phyloP scores from a whole-genome alignment of 768 basidiomycete species.

The Suillus occidentalis region DNA sequence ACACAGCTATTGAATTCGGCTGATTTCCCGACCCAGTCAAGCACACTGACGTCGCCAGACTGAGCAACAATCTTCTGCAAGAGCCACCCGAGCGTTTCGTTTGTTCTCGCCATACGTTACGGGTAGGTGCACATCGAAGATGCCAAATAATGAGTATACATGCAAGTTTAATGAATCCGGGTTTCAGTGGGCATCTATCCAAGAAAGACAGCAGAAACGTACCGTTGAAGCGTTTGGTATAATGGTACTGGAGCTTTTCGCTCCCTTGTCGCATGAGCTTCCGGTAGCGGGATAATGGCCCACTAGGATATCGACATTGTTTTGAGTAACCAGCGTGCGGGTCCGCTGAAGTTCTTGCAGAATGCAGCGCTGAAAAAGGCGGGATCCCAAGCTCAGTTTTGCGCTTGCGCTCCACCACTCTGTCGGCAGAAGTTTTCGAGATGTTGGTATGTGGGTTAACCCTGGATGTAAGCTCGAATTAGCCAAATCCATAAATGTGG shows the following conservation, averaged over 20 bases:
- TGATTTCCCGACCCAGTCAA: constrained; percentile 20
- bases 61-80: constrained; percentile 11
- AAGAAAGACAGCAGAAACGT: constrained; percentile 18
- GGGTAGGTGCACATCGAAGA: neutral
- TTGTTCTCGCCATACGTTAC: neutral
- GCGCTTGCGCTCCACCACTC: constrained; percentile 36
- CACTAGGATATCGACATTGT: constrained; percentile 40
- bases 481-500: neutral
- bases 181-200: neutral
- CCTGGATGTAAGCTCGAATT: constrained; percentile 36
- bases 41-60: constrained; percentile 9
- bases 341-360: constrained; percentile 7
- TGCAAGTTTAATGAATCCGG: neutral
- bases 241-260: constrained; percentile 52
- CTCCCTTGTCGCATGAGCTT: constrained; percentile 35
- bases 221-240: constrained; percentile 52
- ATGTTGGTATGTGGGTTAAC: constrained; percentile 51
- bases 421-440: constrained; percentile 34
- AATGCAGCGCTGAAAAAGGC: constrained; percentile 40
- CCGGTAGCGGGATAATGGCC: constrained; percentile 48
- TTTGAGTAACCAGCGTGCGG: constrained; percentile 47
- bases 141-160: neutral
- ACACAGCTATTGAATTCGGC: constrained; percentile 17
- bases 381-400: constrained; percentile 40
- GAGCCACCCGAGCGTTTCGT: constrained; percentile 5